Evolutionary conservation across 192 early-diverging fungal genomes (phyloP).

Genomic region (Podila verticillata): DNA sequence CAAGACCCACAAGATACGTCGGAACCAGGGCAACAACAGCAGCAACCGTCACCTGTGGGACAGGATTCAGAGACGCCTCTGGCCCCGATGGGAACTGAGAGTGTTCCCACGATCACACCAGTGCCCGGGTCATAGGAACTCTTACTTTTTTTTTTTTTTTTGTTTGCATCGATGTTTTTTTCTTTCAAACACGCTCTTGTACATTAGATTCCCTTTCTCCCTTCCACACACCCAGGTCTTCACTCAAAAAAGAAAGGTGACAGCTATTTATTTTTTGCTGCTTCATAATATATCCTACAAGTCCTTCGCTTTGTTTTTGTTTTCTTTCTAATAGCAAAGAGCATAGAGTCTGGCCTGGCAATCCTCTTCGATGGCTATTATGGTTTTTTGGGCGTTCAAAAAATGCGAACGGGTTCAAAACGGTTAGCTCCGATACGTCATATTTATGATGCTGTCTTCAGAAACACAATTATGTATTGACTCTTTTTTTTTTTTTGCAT

Average conservation of each 20-base stretch:
- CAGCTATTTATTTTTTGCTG: too few relatives aligned
- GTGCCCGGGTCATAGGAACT: too few relatives aligned
- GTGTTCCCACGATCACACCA: too few relatives aligned
- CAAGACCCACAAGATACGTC: too few relatives aligned
- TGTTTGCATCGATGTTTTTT: not conserved
- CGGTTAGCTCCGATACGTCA: not conserved
- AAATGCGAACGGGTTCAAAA: not conserved
- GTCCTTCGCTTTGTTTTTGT: not conserved
- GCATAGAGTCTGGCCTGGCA: constrained; percentile 21
- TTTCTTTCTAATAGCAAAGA: constrained; percentile 22
- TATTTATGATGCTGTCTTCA: not conserved
- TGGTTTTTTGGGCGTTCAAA: not conserved
- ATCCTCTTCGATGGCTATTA: constrained; percentile 20
- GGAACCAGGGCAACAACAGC: too few relatives aligned
- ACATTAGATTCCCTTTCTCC: not conserved
- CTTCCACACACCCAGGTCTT: not conserved
- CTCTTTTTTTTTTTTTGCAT: not conserved
- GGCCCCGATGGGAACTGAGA: too few relatives aligned
- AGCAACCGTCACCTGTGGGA: too few relatives aligned
- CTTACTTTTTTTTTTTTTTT: not conserved
- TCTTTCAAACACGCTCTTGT: not conserved
- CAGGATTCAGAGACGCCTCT: too few relatives aligned
- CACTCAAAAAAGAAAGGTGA: not conserved
- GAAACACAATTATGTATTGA: not conserved
- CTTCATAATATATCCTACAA: too few relatives aligned